A percentile compares a stretch with the other conserved stretches of the same genome.
Conservation (phyloP, 2,329 filamentous ascomycete genomes). For the Exophiala sideris region DNA sequence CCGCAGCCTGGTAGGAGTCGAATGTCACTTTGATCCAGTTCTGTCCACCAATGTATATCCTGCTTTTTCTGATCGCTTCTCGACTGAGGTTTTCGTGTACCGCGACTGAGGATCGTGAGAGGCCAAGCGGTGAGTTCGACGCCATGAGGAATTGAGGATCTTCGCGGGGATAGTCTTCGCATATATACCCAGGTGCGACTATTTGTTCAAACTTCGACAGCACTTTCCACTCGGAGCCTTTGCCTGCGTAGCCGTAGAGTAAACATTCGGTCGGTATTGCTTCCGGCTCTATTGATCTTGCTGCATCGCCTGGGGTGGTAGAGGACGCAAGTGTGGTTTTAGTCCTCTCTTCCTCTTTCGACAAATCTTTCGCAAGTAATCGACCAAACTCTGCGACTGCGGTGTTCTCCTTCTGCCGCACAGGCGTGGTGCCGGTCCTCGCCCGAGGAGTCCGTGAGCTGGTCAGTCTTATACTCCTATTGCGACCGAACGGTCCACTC, state of each 20-base stretch:
- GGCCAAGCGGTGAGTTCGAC: conserved; percentile 48
- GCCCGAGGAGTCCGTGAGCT: conserved; percentile 49
- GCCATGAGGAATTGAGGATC: conserved; percentile 71
- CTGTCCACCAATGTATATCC: conserved; percentile 74
- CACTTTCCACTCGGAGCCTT: conserved; percentile 69
- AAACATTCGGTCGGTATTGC: conserved; percentile 69
- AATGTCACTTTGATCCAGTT: conserved; percentile 92
- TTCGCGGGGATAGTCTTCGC: conserved; percentile 87
- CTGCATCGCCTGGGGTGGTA: conserved; percentile 12
- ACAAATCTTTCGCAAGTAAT: conserved; percentile 44
- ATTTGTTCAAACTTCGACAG: conserved; percentile 85
- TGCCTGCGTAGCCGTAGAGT: conserved; percentile 76
- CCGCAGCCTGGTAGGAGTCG: conserved; percentile 68
- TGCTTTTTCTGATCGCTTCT: conserved; percentile 74
- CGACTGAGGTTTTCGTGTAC: conserved; percentile 61
- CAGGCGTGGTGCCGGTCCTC: conserved; percentile 56
- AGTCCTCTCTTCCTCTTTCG: conserved; percentile 34
- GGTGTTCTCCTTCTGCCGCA: conserved; percentile 52
- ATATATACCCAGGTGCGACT: conserved; percentile 62
- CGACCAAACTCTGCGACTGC: conserved; percentile 48
- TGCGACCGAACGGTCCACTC: conserved; percentile 58
- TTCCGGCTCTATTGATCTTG: conserved; percentile 37
- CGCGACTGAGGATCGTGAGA: conserved; percentile 46
- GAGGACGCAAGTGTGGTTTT: conserved; percentile 18
- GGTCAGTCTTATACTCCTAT: conserved; percentile 44